Percentiles rank a stretch among this genome's conserved stretches.
Evolutionary conservation across 192 early-diverging fungal species (phyloP).

Genomic region (Gaertneriomyces semiglobifer): DNA sequence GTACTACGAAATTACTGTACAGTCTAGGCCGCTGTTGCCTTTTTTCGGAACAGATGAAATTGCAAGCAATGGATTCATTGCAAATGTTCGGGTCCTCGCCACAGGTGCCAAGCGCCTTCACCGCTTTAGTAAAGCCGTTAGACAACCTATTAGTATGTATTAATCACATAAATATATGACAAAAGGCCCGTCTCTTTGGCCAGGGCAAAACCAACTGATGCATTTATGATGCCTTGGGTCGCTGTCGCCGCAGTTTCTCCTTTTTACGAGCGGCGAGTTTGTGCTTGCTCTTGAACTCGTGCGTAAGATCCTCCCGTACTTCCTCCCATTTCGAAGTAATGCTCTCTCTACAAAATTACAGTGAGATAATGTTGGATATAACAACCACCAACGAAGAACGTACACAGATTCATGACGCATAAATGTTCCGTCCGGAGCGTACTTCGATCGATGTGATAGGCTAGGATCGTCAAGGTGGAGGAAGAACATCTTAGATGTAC

Average conservation of each 20-base stretch:
- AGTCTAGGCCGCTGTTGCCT: slow-evolving; percentile 37
- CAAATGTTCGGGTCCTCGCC: too few relatives aligned
- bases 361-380: neutral
- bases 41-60: too few relatives aligned
- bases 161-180: too few relatives aligned
- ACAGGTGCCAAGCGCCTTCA: too few relatives aligned
- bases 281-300: slow-evolving; percentile 66
- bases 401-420: slow-evolving; percentile 34
- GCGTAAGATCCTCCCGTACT: slow-evolving; percentile 51
- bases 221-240: neutral
- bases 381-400: slow-evolving; percentile 1
- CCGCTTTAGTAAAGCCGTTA: too few relatives aligned
- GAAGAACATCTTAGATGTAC: slow-evolving; percentile 29
- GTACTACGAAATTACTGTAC: slow-evolving; percentile 75
- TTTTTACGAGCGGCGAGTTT: slow-evolving; percentile 29
- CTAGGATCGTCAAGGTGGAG: slow-evolving; percentile 17
- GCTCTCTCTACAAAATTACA: slow-evolving; percentile 44
- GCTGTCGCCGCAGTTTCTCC: slow-evolving; percentile 31
- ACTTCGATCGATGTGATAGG: slow-evolving; percentile 27
- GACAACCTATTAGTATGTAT: too few relatives aligned
- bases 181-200: too few relatives aligned
- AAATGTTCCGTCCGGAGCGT: slow-evolving; percentile 26
- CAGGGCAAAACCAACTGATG: too few relatives aligned
- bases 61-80: too few relatives aligned
- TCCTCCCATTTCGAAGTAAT: slow-evolving; percentile 55